Evolutionary conservation across 257 asterid species (phyloP), one percentile per base, ranked within the genome.

Genomic region (Euphrasia confusa): DNA sequence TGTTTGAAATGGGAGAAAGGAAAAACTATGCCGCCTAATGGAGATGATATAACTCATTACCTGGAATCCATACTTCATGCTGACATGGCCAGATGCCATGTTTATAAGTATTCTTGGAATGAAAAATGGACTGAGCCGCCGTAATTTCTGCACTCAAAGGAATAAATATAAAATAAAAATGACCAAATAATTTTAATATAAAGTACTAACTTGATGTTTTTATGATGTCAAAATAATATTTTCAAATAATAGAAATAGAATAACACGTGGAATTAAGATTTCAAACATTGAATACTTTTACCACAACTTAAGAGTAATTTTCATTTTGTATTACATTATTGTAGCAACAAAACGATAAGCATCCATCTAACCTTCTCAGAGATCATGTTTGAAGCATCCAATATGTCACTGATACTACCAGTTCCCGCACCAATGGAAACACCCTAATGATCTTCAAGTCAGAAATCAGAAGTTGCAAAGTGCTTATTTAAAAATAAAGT

Each of bases 401-500:
- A 71, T 70, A 87, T 79, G 66, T 92, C 99, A 69, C 84, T 68
- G 72, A 92, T 85, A 82, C 97, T 81, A 65, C 99, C 97, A 62
- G 85, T 92, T 75, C 97, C 99, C 3, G 96, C 99, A 77, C 99
- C 99, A 68, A 92, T 84, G 65, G 99, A 92, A 68, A 92, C 99
- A 68, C 99, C 99, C 98, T 91, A 81, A 66, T 63, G 58, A 67
- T 72, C 65, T 72, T 58, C 30, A 62, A 67, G 77, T 83, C 64
- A 81, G 70, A 71, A 58, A 68, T 13, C 57, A 65, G 56, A 59
- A 57, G 32, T 39, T 44, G 58, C 67, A 69, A 54, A 72, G 40
- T 55, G 58, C 70, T 67, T 14, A n/a, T 1, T 21, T 21, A 32
- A 30, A 67, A 21, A 35, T 35, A 71, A 10, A 56, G 1, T 52